Evolutionary conservation across 495 filamentous ascomycete species (phyloP).

Genomic region (Penicillium verhagenii): DNA sequence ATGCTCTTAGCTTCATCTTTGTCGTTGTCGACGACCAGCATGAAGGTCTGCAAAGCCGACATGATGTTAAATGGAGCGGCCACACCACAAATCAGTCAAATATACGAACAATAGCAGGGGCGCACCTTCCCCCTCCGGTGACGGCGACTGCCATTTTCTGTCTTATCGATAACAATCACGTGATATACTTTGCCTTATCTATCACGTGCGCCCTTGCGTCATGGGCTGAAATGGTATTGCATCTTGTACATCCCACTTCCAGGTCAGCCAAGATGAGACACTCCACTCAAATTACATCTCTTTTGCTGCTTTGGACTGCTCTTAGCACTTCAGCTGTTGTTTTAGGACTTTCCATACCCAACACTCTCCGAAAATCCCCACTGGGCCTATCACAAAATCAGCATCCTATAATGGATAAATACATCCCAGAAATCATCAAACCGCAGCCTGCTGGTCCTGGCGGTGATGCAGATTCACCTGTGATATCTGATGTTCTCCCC

Average conservation of each 20-base stretch:
- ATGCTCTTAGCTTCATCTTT: conserved; percentile 58
- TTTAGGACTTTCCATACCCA: conserved; percentile 12
- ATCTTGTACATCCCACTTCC: conserved; percentile 5
- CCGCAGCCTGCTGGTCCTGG: conserved; percentile 30
- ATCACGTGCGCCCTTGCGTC: conserved; percentile 31
- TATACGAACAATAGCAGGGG: conserved; percentile 2
- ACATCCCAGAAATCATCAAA: conserved; percentile 32
- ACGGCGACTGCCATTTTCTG: conserved; percentile 22
- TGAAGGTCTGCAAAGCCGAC: conserved; percentile 64
- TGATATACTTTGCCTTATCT: conserved; percentile 12
- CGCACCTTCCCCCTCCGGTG: conserved; percentile 14
- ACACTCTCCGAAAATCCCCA: conserved; percentile 9
- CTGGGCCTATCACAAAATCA: conserved; percentile 21
- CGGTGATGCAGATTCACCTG: conserved; percentile 30
- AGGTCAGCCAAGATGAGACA: conserved; percentile 20
- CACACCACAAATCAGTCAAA: conserved; percentile 16
- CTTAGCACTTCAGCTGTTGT: conserved; percentile 12
- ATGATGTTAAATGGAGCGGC: conserved; percentile 31
- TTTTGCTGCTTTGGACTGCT: conserved; percentile 15
- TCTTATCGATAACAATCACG: conserved; percentile 31
- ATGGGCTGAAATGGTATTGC: conserved; percentile 8
- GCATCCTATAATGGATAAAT: conserved; percentile 32
- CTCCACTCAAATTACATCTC: conserved; percentile 7
- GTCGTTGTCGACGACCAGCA: conserved; percentile 63
- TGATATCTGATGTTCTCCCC: conserved; percentile 85